These are phyloP conservation scores for Mycena sp. DNA, from an alignment of 1,284 basidiomycete species.

Conservation along the genomic window DNA sequence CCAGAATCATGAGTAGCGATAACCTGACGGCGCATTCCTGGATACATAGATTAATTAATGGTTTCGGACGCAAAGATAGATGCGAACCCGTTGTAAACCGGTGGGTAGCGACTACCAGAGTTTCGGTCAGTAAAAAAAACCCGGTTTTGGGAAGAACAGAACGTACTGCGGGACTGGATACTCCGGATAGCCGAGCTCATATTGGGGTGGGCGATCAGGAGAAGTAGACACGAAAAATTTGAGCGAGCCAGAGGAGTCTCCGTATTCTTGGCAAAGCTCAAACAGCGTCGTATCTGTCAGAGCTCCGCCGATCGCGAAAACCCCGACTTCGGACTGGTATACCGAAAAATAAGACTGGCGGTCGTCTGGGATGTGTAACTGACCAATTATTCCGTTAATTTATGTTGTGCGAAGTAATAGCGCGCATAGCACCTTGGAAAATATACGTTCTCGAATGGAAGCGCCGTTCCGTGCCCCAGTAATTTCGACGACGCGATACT, in stretches of 20 bases:
- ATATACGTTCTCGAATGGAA: slow-evolving; percentile 54
- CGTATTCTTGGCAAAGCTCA: slow-evolving; percentile 66
- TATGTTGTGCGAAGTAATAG: not conserved
- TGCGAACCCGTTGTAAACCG: slow-evolving; percentile 19
- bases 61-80: not conserved
- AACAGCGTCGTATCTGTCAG: slow-evolving; percentile 69
- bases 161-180: slow-evolving; percentile 6
- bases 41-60: not conserved
- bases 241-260: slow-evolving; percentile 72
- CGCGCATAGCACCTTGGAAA: slow-evolving; percentile 47
- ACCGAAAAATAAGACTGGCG: slow-evolving; percentile 70
- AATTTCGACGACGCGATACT: slow-evolving; percentile 56
- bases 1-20: slow-evolving; percentile 16
- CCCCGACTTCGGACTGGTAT: slow-evolving; percentile 79
- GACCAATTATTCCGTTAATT: slow-evolving; percentile 6
- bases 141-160: not conserved
- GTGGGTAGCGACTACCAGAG: not conserved
- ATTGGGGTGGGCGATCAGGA: slow-evolving; percentile 47
- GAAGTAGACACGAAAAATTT: slow-evolving; percentile 73
- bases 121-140: not conserved
- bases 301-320: slow-evolving; percentile 67
- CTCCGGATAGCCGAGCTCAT: slow-evolving; percentile 23
- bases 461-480: slow-evolving; percentile 53
- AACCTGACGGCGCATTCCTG: slow-evolving; percentile 17
- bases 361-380: slow-evolving; percentile 82